phyloP scores from a whole-genome alignment of 352 stramenopile species.

The Pythium myriotylum region DNA sequence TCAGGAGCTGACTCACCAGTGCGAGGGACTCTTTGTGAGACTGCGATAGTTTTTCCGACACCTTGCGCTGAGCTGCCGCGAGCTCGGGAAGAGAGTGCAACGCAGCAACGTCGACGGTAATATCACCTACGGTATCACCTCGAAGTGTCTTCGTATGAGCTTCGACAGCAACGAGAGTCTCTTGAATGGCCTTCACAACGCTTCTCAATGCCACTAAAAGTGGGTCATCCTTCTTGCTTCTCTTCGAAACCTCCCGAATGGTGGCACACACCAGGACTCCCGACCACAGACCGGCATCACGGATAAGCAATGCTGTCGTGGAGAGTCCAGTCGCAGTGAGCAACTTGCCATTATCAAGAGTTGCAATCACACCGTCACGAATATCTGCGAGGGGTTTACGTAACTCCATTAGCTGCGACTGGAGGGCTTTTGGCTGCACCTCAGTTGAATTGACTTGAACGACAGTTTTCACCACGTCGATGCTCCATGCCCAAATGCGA shows the following conservation, averaged over 20 bases:
- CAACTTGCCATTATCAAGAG: conserved; percentile 12
- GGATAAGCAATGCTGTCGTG: conserved; percentile 50
- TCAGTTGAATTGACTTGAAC: too few species aligned
- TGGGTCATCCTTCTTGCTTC: conserved; percentile 66
- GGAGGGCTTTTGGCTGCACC: too few species aligned
- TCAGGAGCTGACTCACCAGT: conserved; percentile 26
- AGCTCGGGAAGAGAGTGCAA: conserved; percentile 24
- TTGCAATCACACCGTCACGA: conserved; percentile 15
- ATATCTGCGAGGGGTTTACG: conserved; percentile 21
- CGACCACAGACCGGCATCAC: conserved; percentile 62
- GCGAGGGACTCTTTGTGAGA: conserved; percentile 14
- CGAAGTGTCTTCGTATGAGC: conserved; percentile 36
- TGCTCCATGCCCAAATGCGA: conserved; percentile 64
- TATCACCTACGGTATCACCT: conserved; percentile 16
- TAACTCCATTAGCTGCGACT: not conserved
- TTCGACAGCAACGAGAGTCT: conserved; percentile 45
- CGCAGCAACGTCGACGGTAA: conserved; percentile 1
- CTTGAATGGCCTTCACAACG: conserved; percentile 66
- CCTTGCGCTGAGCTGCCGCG: conserved; percentile 33
- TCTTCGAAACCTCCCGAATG: conserved; percentile 51
- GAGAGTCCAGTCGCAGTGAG: conserved; percentile 61
- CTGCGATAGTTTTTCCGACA: conserved; percentile 6
- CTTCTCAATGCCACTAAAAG: conserved; percentile 42
- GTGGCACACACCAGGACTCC: conserved; percentile 48
- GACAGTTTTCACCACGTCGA: conserved; percentile 20